Evolutionary conservation across 805 yeast genomes (phyloP).

Genomic region (Starmerella davenportii): DNA sequence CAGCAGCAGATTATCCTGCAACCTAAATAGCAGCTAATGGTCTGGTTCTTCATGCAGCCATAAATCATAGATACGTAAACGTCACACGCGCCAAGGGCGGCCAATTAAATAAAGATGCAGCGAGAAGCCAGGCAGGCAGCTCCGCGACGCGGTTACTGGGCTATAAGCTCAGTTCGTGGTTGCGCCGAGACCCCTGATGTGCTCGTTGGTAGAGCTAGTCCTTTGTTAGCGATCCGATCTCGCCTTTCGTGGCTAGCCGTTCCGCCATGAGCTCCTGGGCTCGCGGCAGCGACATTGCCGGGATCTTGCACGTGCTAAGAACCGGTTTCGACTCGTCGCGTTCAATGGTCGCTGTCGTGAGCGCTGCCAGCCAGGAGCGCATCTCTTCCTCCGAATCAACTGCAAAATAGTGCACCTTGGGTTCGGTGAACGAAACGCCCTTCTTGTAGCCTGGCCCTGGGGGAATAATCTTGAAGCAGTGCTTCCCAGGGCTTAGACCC

Average conservation of each 20-base stretch:
- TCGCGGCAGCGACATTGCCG: constrained; percentile 73
- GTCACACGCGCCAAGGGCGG: too few species aligned
- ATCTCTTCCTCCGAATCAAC: constrained; percentile 81
- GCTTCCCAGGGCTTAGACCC: constrained; percentile 82
- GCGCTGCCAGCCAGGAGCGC: constrained; percentile 88
- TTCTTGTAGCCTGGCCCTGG: constrained; percentile 95
- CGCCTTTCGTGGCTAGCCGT: constrained; percentile 39
- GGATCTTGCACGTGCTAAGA: constrained; percentile 80
- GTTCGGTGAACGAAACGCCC: constrained; percentile 91
- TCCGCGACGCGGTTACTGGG: too few species aligned
- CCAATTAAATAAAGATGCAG: too few species aligned
- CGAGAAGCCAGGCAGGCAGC: too few species aligned
- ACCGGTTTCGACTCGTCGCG: constrained; percentile 85
- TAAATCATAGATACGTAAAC: too few species aligned
- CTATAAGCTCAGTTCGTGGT: too few species aligned
- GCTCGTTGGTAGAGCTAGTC: too few species aligned
- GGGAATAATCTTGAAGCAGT: constrained; percentile 80
- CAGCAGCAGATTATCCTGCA: too few species aligned
- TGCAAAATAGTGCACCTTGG: constrained; percentile 88
- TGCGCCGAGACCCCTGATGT: too few species aligned
- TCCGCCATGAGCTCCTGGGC: constrained; percentile 76
- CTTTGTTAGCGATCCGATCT: constrained; percentile 10
- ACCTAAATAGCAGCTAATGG: too few species aligned
- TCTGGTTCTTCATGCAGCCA: too few species aligned
- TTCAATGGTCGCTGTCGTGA: constrained; percentile 91